Evolutionary conservation across 495 filamentous ascomycete genomes (phyloP).

Genomic region (Lasiosphaeria miniovina): DNA sequence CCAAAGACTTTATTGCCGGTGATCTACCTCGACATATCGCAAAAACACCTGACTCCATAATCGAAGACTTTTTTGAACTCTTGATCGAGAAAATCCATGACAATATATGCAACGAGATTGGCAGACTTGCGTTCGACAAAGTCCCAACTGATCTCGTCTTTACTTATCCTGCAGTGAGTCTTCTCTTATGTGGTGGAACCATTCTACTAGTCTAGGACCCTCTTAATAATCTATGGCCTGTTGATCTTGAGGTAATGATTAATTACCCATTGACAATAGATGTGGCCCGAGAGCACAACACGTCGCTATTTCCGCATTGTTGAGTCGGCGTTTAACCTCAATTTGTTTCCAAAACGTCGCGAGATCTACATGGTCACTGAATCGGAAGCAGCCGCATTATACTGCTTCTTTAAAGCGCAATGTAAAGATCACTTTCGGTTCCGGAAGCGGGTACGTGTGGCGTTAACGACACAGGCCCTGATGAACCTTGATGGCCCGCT

Average conservation of each 20-base stretch:
- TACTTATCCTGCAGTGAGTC: not conserved
- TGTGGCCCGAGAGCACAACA: not conserved
- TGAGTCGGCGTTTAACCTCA: not conserved
- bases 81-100: not conserved
- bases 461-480: too few relatives aligned
- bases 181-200: too few relatives aligned
- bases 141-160: not conserved
- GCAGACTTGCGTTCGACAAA: not conserved
- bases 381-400: not conserved
- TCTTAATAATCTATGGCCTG: too few relatives aligned
- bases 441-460: not conserved
- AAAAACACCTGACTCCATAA: not conserved
- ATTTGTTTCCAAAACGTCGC: not conserved
- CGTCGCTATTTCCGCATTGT: not conserved
- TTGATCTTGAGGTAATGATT: too few relatives aligned
- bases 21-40: too few relatives aligned
- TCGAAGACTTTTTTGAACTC: not conserved
- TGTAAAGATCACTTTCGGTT: not conserved
- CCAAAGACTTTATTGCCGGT: too few relatives aligned
- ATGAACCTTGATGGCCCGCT: not conserved
- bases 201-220: too few relatives aligned
- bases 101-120: not conserved
- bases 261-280: too few relatives aligned
- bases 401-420: not conserved
- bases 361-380: not conserved